These are phyloP conservation scores for Penicillium cataractarum DNA, from an alignment of 495 filamentous ascomycete genomes.

Conservation along the genomic window DNA sequence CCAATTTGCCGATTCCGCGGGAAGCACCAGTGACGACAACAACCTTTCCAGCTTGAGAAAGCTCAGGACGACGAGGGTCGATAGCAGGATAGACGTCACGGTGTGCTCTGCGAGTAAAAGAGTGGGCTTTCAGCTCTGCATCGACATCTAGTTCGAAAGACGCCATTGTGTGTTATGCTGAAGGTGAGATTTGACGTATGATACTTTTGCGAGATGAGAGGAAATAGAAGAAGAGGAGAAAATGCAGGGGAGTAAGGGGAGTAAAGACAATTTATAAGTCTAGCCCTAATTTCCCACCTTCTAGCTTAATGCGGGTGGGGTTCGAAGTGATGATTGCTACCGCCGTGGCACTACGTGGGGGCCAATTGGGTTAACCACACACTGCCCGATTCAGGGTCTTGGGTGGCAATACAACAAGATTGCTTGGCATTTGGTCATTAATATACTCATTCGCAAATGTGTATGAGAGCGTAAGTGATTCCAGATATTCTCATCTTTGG, in stretches of 20 bases:
- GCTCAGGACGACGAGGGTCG: constrained; percentile 31
- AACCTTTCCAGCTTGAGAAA: constrained; percentile 41
- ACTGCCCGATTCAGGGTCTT: not conserved
- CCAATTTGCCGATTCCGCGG: constrained; percentile 36
- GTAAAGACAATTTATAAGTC: not conserved
- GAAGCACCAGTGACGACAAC: constrained; percentile 45
- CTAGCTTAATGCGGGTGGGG: not conserved
- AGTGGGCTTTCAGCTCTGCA: constrained; percentile 24
- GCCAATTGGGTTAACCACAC: not conserved
- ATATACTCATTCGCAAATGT: too few species aligned
- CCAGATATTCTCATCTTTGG: too few species aligned
- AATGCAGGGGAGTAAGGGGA: not conserved
- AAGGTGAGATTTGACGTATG: not conserved
- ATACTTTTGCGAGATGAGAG: not conserved
- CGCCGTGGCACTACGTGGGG: not conserved
- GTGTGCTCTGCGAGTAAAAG: constrained; percentile 27
- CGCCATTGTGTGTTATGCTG: constrained; percentile 7
- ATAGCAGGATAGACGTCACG: constrained; percentile 41
- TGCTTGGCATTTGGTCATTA: too few species aligned
- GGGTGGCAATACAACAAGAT: too few species aligned
- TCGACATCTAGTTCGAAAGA: constrained; percentile 7
- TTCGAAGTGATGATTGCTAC: not conserved
- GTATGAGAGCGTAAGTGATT: too few species aligned
- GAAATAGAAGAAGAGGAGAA: not conserved
- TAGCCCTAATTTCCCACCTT: not conserved